A percentile compares a stretch with the other conserved stretches of the same genome.
phyloP scores from a whole-genome alignment of 257 asterid species.

The Capsicum chinense region DNA sequence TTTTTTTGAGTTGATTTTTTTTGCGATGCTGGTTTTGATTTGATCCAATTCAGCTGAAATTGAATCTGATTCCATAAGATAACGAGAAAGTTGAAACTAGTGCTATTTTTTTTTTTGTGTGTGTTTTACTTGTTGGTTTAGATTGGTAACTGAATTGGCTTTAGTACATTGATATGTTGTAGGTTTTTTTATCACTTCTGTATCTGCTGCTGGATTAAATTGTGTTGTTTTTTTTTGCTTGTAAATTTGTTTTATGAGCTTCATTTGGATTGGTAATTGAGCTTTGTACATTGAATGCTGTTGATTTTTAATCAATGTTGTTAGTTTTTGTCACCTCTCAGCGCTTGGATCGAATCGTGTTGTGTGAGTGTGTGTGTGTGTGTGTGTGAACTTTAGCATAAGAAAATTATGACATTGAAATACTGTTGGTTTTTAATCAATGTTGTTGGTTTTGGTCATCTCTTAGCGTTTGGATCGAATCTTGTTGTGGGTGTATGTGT shows the following conservation, averaged over 20 bases:
- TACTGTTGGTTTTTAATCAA: constrained; percentile 6
- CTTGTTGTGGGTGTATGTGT: neutral
- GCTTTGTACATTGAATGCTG: constrained; percentile 17
- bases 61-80: constrained; percentile 26
- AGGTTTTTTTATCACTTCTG: neutral
- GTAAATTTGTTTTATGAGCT: neutral
- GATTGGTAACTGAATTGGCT: constrained; percentile 18
- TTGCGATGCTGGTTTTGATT: constrained; percentile 26
- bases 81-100: constrained; percentile 20
- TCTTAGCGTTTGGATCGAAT: neutral
- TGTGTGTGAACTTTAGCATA: constrained; percentile 12
- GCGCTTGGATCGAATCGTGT: neutral
- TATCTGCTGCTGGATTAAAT: neutral
- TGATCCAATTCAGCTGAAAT: constrained; percentile 30
- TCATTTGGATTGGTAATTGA: constrained; percentile 17
- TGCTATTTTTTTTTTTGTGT: neutral
- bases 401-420: constrained; percentile 4
- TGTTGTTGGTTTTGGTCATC: constrained; percentile 20
- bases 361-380: neutral
- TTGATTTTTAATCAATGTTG: constrained; percentile 20
- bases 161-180: constrained; percentile 12
- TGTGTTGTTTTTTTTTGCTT: neutral
- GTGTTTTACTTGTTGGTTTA: neutral
- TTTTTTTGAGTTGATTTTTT: constrained; percentile 6
- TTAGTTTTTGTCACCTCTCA: constrained; percentile 5